Base-by-base conservation (phyloP, 805 yeast genomes). In the Monosporozyma servazzii region DNA sequence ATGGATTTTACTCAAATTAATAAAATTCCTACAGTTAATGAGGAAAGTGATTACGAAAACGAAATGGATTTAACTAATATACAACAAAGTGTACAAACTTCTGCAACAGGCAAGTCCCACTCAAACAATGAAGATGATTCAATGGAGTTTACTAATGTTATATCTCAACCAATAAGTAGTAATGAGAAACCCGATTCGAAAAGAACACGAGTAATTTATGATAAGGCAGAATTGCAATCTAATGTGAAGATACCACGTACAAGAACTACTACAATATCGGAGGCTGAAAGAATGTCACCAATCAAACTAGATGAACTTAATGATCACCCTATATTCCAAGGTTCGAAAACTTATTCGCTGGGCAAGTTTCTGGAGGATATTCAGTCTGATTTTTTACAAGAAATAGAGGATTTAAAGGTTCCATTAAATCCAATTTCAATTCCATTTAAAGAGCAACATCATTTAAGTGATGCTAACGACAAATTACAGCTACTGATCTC, bases 201-300 rank as follows among this genome's bases (percentile, higher is more conserved):
- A 13, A 39, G 42, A 18, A 11, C 15, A 18, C 30, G 47, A 45
- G 29, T 37, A 5, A 6, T 15, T 15, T 30, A 31, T 21, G 48
- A 45, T 31, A 23, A 33, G 7, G 30, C 13, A 21, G 15, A 20
- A 3, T 29, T 29, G 18, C 23, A 45, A 4, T 33, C 37, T 1
- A 33, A 33, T 13, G n/a, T 13, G 3, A 33, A 33, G 23, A 33
- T 37, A n/a, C 41, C 48, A 11, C 39, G 25, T 15, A 33, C 25
- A 13, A 20, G 20, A 31, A 11, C 6, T 15, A 21, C 25, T 15
- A 20, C 29, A 21, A 21, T 21, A 9, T 23, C 23, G 6, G 41
- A 33, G 58, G 63, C 45, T 36, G 67, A 63, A 45, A 58, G 51
- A 37, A 55, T 64, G 57, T 64, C 68, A 7, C 68, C 68, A 7